Evolutionary conservation across 2,329 filamentous ascomycete genomes (phyloP).

Genomic region (Cercospora nicotianae): DNA sequence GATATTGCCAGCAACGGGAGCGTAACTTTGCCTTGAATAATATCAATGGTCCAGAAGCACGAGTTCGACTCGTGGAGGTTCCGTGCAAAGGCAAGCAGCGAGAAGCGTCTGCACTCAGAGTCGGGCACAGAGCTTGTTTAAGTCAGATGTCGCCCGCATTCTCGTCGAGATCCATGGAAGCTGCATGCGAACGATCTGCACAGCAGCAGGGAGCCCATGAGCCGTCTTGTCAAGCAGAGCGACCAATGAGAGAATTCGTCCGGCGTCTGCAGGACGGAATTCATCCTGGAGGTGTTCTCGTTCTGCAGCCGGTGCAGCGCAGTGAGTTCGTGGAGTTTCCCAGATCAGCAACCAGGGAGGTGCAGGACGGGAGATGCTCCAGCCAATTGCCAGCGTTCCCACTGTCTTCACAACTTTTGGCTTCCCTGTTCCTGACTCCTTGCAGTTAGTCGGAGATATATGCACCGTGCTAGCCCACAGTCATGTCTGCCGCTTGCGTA

Average conservation of each 20-base stretch:
- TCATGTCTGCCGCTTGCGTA: constrained; percentile 3
- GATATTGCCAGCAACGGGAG: constrained; percentile 9
- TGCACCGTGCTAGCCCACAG: neutral
- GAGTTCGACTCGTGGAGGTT: neutral
- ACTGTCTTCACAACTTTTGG: neutral
- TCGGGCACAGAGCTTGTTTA: neutral
- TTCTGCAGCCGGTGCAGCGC: constrained; percentile 12
- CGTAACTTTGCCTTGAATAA: neutral
- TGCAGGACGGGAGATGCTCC: neutral
- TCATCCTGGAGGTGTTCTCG: constrained; percentile 4
- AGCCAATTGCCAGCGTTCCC: constrained; percentile 6
- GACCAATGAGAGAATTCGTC: neutral
- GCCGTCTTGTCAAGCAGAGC: neutral
- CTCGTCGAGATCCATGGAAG: neutral
- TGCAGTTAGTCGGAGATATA: constrained; percentile 14
- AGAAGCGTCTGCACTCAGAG: neutral
- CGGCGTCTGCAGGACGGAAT: neutral
- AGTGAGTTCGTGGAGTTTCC: constrained; percentile 7
- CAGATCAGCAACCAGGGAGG: constrained; percentile 11
- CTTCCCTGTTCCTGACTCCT: constrained; percentile 16
- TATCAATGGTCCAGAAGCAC: constrained; percentile 5
- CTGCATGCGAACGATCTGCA: neutral
- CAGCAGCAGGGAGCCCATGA: neutral
- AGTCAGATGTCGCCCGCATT: neutral
- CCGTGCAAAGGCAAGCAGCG: neutral